Conservation (phyloP, 2,329 filamentous ascomycete species). For the Ustulina deusta region DNA sequence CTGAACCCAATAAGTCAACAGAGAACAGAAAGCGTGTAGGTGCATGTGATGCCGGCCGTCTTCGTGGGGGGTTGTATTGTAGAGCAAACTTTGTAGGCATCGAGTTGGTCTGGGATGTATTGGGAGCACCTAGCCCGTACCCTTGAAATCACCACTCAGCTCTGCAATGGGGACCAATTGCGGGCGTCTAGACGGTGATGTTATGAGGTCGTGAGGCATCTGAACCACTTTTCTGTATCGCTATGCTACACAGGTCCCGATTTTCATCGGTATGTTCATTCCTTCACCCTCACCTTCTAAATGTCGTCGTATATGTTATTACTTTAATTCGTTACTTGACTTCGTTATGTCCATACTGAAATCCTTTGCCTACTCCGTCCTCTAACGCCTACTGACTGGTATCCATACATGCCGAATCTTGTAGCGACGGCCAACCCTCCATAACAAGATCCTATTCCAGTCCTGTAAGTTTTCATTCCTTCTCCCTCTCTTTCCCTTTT, state of each 20-base stretch:
- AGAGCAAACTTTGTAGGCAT: too few relatives aligned
- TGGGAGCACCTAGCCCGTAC: not conserved
- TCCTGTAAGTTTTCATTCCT: conserved; percentile 1
- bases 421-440: not conserved
- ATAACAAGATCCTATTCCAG: not conserved
- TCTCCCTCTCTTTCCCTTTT: conserved; percentile 37
- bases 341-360: conserved; percentile 19
- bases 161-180: not conserved
- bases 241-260: not conserved
- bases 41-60: not conserved
- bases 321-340: conserved; percentile 19
- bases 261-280: not conserved
- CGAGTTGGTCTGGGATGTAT: too few relatives aligned
- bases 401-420: conserved; percentile 16
- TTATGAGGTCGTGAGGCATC: too few relatives aligned
- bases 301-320: not conserved
- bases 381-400: conserved; percentile 21
- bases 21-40: not conserved
- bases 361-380: conserved; percentile 8
- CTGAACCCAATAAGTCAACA: not conserved
- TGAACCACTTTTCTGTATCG: not conserved
- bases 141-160: not conserved
- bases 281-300: not conserved
- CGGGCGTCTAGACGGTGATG: not conserved
- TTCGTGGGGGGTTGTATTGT: not conserved